phyloP scores from a whole-genome alignment of 257 asterid species.

The Dorcoceras hygrometricum region DNA sequence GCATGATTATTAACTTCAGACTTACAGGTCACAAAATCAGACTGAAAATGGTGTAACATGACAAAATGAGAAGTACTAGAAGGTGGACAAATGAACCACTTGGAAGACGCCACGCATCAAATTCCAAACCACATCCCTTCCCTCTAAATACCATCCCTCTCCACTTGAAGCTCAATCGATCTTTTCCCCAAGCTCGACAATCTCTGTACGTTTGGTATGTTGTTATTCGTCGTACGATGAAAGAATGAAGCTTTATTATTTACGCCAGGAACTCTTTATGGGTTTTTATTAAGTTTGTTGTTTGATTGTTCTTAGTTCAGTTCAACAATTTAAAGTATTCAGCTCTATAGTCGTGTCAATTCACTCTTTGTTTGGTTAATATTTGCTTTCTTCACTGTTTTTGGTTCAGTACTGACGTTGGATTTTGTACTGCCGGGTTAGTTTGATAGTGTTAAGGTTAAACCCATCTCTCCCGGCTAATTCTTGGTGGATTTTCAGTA shows the following conservation, averaged over 20 bases:
- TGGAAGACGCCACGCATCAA: conserved; percentile 51
- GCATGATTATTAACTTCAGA: too few relatives aligned
- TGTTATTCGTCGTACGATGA: neutral
- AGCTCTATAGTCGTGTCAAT: neutral
- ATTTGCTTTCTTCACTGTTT: neutral
- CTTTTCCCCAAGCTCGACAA: conserved; percentile 20
- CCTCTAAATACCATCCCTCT: conserved; percentile 41
- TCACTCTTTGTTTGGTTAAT: neutral
- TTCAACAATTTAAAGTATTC: neutral
- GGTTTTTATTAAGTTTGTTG: neutral
- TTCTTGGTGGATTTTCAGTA: conserved; percentile 19
- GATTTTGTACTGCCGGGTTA: conserved; percentile 17
- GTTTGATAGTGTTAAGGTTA: conserved; percentile 12
- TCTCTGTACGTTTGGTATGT: conserved; percentile 35
- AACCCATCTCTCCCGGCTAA: neutral
- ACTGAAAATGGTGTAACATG: neutral
- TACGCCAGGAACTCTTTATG: too few relatives aligned
- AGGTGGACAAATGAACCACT: conserved; percentile 30
- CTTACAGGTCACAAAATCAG: neutral
- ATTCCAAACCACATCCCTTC: conserved; percentile 57
- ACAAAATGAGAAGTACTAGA: neutral
- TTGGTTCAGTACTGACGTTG: neutral
- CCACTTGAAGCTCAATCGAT: conserved; percentile 15
- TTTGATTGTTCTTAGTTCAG: neutral
- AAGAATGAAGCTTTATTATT: neutral